Evolutionary conservation across 495 filamentous ascomycete genomes (phyloP), one percentile per base, ranked within the genome.

Genomic region (Chaetomidium leptoderma): DNA sequence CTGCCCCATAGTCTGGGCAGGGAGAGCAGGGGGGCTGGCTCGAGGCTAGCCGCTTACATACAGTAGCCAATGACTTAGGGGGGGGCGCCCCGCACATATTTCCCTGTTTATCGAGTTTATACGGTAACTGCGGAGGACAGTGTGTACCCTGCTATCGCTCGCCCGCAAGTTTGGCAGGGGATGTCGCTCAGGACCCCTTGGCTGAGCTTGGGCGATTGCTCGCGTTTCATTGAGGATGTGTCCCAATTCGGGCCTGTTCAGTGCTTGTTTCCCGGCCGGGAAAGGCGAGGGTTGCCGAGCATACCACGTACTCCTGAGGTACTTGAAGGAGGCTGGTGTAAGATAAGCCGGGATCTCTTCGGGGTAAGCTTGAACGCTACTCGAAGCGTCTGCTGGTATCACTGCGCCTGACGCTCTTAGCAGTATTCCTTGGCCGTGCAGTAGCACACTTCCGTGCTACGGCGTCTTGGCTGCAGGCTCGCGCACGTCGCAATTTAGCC

Each of bases 401-500:
- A n/a, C n/a, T n/a, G n/a, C n/a, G n/a, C n/a, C n/a, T n/a, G n/a
- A n/a, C n/a, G n/a, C n/a, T 17, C n/a, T 23, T 57, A 64, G 58
- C 55, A 52, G 6, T 17, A 4, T 8, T 11, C 14, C 26, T 47
- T 16, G 27, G 16, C 17, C 7, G 19, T 10, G 21, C 27, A 30
- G 65, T 64, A 57, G 44, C 47, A 32, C 26, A 57, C 56, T 61
- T 24, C 60, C 4, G 17, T 3, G 21, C 5, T 23, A 2, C 35
- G 9, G 9, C 26, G 33, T 37, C 60, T 58, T 56, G 65, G 58
- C 61, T 48, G 56, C 57, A 61, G 55, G 9, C 29, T 26, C 40
- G 57, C n/a, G 66, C 53, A 59, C 52, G 47, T 71, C 64, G 66
- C 45, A 71, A 72, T 72, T 72, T 72, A 72, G 68, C 70, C 70